Evolutionary conservation across 2,329 filamentous ascomycete genomes (phyloP).

Genomic region (Emericellopsis cladophorae): DNA sequence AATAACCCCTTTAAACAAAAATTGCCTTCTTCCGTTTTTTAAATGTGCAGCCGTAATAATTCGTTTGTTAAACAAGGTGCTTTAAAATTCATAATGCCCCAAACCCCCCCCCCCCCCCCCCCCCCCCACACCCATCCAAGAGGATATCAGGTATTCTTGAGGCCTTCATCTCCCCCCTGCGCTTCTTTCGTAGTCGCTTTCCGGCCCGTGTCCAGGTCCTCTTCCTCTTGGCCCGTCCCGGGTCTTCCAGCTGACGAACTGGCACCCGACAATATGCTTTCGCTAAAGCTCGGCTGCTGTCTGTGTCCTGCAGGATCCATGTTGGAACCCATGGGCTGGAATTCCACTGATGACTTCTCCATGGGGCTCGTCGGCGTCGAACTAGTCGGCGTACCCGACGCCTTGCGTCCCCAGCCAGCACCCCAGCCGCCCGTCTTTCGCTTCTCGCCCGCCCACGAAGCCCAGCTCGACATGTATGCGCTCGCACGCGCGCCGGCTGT

Average conservation of each 20-base stretch:
- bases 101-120: too few species aligned
- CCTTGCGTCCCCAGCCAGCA: constrained; percentile 23
- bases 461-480: constrained; percentile 57
- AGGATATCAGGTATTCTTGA: too few species aligned
- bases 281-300: constrained; percentile 29
- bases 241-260: constrained; percentile 12
- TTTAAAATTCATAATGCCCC: too few species aligned
- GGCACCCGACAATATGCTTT: constrained; percentile 29
- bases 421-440: constrained; percentile 41
- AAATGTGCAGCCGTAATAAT: too few species aligned
- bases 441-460: constrained; percentile 63
- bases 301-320: constrained; percentile 15
- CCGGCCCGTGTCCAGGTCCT: not conserved
- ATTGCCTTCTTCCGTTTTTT: too few species aligned
- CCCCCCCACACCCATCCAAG: too few species aligned
- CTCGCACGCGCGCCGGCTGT: constrained; percentile 43
- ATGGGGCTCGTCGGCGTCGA: constrained; percentile 19
- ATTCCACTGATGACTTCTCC: constrained; percentile 14
- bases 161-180: too few species aligned
- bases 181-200: not conserved
- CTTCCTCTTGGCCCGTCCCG: constrained; percentile 2
- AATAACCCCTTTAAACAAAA: too few species aligned
- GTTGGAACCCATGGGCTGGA: constrained; percentile 19
- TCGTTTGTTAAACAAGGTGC: too few species aligned
- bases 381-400: constrained; percentile 10